Evolutionary conservation across 1,139 yeast species (phyloP).

Genomic region (Hyphopichia khmerensis): DNA sequence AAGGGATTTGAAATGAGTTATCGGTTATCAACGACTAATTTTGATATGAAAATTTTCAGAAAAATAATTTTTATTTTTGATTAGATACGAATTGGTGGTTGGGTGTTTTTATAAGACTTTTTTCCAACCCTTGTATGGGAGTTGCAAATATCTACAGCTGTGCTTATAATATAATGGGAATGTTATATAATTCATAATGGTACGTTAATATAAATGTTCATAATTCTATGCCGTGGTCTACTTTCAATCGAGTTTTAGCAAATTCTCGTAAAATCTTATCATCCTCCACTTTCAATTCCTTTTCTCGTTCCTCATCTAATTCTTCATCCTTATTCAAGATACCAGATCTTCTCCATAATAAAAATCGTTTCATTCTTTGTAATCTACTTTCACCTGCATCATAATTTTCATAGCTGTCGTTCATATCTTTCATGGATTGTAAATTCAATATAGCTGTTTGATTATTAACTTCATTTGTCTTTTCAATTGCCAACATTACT

Average conservation of each 20-base stretch:
- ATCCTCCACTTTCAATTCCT: conserved; percentile 22
- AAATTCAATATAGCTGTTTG: conserved; percentile 39
- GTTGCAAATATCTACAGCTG: too few relatives aligned
- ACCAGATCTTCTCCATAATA: conserved; percentile 55
- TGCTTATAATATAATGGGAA: too few relatives aligned
- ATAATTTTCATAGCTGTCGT: conserved; percentile 50
- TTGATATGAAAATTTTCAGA: not conserved
- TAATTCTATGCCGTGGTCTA: not conserved
- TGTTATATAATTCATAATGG: too few relatives aligned
- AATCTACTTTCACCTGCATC: conserved; percentile 38
- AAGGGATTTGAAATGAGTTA: not conserved
- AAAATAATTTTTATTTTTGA: too few relatives aligned
- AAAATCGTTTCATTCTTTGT: conserved; percentile 52
- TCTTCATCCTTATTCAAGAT: conserved; percentile 19
- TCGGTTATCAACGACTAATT: not conserved
- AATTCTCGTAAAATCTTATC: conserved; percentile 31
- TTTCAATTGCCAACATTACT: conserved; percentile 41
- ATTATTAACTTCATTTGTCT: conserved; percentile 29
- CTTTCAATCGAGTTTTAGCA: conserved; percentile 16
- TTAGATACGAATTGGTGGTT: too few relatives aligned
- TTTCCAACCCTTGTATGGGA: too few relatives aligned
- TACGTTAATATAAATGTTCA: too few relatives aligned
- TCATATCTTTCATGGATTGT: conserved; percentile 46
- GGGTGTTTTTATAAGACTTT: too few relatives aligned
- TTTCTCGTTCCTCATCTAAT: conserved; percentile 8